Evolutionary conservation across 345 rosid species (phyloP).

Genomic region (Brassica carinata): DNA sequence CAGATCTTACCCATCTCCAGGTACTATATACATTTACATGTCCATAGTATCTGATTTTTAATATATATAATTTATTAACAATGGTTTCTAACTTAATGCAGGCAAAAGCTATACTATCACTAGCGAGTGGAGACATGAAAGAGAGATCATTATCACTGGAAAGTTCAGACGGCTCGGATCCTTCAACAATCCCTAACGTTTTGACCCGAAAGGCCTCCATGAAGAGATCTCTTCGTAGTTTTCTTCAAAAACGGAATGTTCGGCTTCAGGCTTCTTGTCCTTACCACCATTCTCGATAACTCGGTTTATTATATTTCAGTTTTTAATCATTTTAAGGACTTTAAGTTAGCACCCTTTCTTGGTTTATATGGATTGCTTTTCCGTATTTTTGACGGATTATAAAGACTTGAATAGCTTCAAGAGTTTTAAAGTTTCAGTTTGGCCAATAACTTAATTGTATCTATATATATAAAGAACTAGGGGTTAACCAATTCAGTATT

Average conservation of each 20-base stretch:
- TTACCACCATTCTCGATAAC: constrained; percentile 9
- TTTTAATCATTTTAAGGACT: neutral
- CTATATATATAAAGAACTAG: neutral
- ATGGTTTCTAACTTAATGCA: neutral
- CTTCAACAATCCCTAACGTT: neutral
- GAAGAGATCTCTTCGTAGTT: constrained; percentile 31
- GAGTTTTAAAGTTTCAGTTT: neutral
- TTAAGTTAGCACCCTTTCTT: neutral
- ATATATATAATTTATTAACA: neutral
- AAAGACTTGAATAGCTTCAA: neutral
- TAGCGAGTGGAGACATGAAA: constrained; percentile 20
- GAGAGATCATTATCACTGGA: neutral
- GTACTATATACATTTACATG: neutral
- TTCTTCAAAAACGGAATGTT: constrained; percentile 32
- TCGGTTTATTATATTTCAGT: neutral
- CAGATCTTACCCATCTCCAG: constrained; percentile 22
- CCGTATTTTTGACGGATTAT: neutral
- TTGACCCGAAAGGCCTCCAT: constrained; percentile 26
- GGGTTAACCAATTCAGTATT: no score
- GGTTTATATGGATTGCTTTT: neutral
- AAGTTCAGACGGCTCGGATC: constrained; percentile 1
- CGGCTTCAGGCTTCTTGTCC: constrained; percentile 30
- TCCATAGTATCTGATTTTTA: neutral
- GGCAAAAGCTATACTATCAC: constrained; percentile 24
- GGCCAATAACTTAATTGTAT: neutral